A percentile compares a stretch with the other conserved stretches of the same genome.
Conservation (phyloP, 305 asterid genomes). For the Salvia sclarea region DNA sequence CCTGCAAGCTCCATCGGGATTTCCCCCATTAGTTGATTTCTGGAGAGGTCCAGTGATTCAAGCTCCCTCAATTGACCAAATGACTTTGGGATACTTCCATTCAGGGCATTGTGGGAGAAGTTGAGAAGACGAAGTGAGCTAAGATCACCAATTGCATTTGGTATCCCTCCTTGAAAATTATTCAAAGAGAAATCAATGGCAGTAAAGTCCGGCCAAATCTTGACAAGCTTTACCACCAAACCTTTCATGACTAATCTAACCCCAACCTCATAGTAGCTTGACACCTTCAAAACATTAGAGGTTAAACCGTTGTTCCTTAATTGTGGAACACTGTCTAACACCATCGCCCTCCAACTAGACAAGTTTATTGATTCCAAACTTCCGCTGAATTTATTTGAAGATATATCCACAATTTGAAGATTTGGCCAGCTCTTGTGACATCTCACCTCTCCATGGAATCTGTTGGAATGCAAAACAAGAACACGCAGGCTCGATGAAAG, state of each 20-base stretch:
- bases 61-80: constrained; percentile 24
- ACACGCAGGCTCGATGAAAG: constrained; percentile 14
- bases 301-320: not conserved
- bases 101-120: constrained; percentile 38
- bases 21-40: constrained; percentile 29
- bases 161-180: constrained; percentile 43
- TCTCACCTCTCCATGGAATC: constrained; percentile 3
- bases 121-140: constrained; percentile 35
- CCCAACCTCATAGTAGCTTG: constrained; percentile 28
- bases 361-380: constrained; percentile 17
- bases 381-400: constrained; percentile 40
- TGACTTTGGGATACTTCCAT: constrained; percentile 32
- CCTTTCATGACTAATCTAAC: constrained; percentile 35
- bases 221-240: not conserved
- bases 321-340: not conserved
- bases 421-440: constrained; percentile 1
- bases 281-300: too few relatives aligned
- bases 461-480: constrained; percentile 9
- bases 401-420: constrained; percentile 20
- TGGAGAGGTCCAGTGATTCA: constrained; percentile 45
- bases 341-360: constrained; percentile 15
- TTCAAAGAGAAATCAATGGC: constrained; percentile 45
- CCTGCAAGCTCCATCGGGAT: constrained; percentile 39
- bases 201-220: constrained; percentile 25
- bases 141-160: constrained; percentile 18